phyloP scores from a whole-genome alignment of 805 yeast genomes.

The Osmozyma mogii region DNA sequence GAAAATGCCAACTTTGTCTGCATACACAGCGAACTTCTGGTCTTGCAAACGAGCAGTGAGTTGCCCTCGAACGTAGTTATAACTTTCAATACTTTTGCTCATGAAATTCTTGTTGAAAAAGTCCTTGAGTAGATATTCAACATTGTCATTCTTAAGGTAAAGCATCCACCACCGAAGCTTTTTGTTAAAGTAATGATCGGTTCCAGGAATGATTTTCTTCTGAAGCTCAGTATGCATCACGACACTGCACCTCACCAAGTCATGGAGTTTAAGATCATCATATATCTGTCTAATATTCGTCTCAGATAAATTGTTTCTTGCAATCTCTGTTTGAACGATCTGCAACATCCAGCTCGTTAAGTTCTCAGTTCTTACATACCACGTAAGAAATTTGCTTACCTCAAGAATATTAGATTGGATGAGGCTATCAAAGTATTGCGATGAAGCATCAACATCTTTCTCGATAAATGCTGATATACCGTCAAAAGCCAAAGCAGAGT shows the following conservation, averaged over 20 bases:
- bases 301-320: conserved; percentile 9
- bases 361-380: conserved; percentile 18
- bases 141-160: conserved; percentile 35
- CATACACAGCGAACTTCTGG: conserved; percentile 16
- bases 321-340: conserved; percentile 9
- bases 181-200: conserved; percentile 20
- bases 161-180: conserved; percentile 35
- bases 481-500: conserved; percentile 16
- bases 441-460: conserved; percentile 25
- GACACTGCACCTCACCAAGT: conserved; percentile 21
- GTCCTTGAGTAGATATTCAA: conserved; percentile 35
- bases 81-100: conserved; percentile 31
- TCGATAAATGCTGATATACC: conserved; percentile 25
- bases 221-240: conserved; percentile 31
- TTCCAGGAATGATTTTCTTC: conserved; percentile 23
- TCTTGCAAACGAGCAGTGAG: conserved; percentile 22
- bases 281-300: conserved; percentile 12
- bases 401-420: conserved; percentile 31
- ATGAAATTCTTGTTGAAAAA: conserved; percentile 27
- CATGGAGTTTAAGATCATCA: conserved; percentile 15
- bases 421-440: conserved; percentile 20
- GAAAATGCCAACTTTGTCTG: conserved; percentile 4
- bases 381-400: conserved; percentile 22
- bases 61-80: conserved; percentile 31
- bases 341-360: conserved; percentile 16